Evolutionary conservation across 352 stramenopile species (phyloP).

Genomic region (Globisporangium nagaii): DNA sequence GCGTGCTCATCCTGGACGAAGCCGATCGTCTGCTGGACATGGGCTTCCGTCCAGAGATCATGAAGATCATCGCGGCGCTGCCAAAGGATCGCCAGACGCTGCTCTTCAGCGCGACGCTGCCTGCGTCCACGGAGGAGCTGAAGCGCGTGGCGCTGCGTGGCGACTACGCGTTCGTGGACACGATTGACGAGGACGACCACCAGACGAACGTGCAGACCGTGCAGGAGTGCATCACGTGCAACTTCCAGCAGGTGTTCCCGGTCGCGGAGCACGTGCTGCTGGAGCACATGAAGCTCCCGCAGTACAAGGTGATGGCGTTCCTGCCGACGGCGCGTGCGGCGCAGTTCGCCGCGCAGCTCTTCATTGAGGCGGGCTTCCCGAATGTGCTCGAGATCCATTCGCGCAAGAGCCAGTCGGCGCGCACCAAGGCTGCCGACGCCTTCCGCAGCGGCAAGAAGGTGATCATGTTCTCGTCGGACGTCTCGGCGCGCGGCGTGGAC

Average conservation of each 20-base stretch:
- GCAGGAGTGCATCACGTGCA: slow-evolving; percentile 79
- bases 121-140: slow-evolving; percentile 79
- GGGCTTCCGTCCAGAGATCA: slow-evolving; percentile 91
- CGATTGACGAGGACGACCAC: slow-evolving; percentile 87
- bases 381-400: slow-evolving; percentile 95
- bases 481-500: slow-evolving; percentile 94
- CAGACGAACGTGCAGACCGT: slow-evolving; percentile 88
- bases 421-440: slow-evolving; percentile 81
- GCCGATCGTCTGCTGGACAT: slow-evolving; percentile 96
- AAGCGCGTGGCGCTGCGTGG: slow-evolving; percentile 82
- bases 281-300: slow-evolving; percentile 58
- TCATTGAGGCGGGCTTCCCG: slow-evolving; percentile 62
- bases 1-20: slow-evolving; percentile 92
- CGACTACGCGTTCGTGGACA: slow-evolving; percentile 91
- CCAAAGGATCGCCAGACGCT: slow-evolving; percentile 88
- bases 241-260: slow-evolving; percentile 60
- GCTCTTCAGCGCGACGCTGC: slow-evolving; percentile 95
- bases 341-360: slow-evolving; percentile 88
- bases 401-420: slow-evolving; percentile 89
- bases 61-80: slow-evolving; percentile 77
- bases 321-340: slow-evolving; percentile 88
- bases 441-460: slow-evolving; percentile 88
- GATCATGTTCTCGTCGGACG: slow-evolving; percentile 94
- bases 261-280: slow-evolving; percentile 67
- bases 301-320: slow-evolving; percentile 96